Percentiles rank a stretch among this genome's conserved stretches.
Conservation (phyloP, 371 early-diverging fungal genomes). For the Mortierella sp. region DNA sequence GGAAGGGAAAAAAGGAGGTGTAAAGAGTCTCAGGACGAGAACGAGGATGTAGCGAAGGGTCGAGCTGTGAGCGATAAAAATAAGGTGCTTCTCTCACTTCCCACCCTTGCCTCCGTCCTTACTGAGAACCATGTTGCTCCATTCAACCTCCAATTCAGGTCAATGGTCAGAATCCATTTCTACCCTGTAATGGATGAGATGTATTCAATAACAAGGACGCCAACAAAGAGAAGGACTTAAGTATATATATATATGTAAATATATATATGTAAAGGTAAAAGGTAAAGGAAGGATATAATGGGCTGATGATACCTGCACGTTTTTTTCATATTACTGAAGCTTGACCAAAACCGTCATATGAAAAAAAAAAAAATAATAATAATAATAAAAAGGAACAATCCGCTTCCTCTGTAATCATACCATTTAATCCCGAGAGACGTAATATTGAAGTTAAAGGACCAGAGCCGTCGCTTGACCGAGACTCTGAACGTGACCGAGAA, state of each 20-base stretch:
- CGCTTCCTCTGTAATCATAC: conserved; percentile 20
- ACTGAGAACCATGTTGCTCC: background rate
- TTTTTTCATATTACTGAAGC: conserved; percentile 28
- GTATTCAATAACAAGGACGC: background rate
- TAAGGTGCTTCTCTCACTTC: conserved; percentile 24
- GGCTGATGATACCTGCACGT: conserved; percentile 23
- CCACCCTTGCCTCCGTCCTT: conserved; percentile 27
- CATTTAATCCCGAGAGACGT: conserved; percentile 40
- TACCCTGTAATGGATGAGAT: background rate
- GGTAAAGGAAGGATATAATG: background rate
- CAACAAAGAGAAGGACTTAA: background rate
- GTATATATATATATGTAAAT: background rate
- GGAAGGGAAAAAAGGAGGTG: conserved; percentile 50
- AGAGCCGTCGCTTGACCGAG: conserved; percentile 38
- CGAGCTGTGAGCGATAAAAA: conserved; percentile 36
- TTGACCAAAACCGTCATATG: background rate
- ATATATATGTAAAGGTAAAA: background rate
- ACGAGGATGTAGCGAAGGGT: conserved; percentile 24
- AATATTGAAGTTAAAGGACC: conserved; percentile 36
- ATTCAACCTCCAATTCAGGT: background rate
- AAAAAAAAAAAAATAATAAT: background rate
- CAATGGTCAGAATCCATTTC: background rate
- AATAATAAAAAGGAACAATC: background rate
- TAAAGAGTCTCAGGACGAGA: conserved; percentile 47
- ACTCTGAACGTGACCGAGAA: conserved; percentile 46